phyloP scores from a whole-genome alignment of 768 basidiomycete genomes.

The Gymnopilus junonius region DNA sequence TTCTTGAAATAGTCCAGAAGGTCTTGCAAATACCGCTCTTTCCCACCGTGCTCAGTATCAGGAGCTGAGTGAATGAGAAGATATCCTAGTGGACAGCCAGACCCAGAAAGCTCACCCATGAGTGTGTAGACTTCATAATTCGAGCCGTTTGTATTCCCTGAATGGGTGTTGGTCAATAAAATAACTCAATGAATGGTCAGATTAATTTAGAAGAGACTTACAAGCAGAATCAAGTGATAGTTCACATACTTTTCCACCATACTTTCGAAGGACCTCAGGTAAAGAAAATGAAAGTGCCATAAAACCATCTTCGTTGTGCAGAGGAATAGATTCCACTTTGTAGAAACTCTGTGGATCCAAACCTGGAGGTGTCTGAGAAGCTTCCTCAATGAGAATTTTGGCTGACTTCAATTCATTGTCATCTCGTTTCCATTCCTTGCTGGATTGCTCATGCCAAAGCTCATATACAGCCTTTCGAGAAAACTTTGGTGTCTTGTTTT shows the following conservation, averaged over 20 bases:
- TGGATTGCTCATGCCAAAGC: conserved; percentile 20
- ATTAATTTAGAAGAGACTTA: conserved; percentile 11
- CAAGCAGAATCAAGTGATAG: conserved; percentile 35
- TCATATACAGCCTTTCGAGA: conserved; percentile 23
- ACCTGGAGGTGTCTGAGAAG: neutral
- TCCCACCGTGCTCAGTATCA: conserved; percentile 21
- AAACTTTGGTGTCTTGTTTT: conserved; percentile 1
- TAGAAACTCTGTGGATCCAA: neutral
- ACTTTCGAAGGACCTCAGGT: conserved; percentile 24
- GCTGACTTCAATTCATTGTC: conserved; percentile 32
- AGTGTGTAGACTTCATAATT: conserved; percentile 36
- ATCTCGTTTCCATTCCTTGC: conserved; percentile 27
- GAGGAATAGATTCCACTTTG: conserved; percentile 4
- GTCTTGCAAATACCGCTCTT: conserved; percentile 27
- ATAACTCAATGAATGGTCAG: neutral
- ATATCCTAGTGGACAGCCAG: conserved; percentile 36
- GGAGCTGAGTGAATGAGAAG: conserved; percentile 25
- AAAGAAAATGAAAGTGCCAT: conserved; percentile 30
- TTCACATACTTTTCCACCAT: conserved; percentile 28
- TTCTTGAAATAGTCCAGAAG: conserved; percentile 28
- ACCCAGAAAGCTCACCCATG: conserved; percentile 36
- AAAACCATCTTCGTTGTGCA: conserved; percentile 18
- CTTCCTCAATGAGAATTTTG: conserved; percentile 24
- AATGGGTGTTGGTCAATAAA: neutral
- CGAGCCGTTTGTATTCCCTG: conserved; percentile 37